Conservation (phyloP, 2,329 filamentous ascomycete species). For the Fusarium drepaniforme region DNA sequence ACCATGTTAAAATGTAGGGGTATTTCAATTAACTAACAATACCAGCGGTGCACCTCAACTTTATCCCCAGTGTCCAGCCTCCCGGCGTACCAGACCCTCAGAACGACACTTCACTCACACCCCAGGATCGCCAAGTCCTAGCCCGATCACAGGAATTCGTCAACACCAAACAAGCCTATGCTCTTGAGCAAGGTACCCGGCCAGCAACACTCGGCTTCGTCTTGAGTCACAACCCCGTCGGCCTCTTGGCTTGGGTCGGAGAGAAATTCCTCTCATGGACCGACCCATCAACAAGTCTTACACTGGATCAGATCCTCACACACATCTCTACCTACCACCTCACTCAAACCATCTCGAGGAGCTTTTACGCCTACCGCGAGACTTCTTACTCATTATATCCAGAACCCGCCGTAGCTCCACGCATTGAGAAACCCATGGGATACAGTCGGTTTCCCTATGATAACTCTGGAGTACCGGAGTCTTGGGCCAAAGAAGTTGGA, state of each 20-base stretch:
- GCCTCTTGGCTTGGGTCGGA: neutral
- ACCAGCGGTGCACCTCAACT: neutral
- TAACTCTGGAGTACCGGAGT: neutral
- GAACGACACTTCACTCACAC: neutral
- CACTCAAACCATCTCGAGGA: neutral
- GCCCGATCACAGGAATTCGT: neutral
- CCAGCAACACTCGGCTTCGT: neutral
- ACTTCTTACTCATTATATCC: neutral
- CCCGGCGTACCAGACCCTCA: neutral
- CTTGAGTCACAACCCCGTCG: neutral
- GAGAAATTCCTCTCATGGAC: neutral
- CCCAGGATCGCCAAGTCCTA: neutral
- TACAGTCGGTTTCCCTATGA: neutral
- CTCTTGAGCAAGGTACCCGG: neutral
- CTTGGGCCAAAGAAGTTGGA: neutral
- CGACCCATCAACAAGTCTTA: neutral
- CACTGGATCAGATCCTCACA: neutral
- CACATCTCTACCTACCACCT: neutral
- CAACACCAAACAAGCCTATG: neutral
- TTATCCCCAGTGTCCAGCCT: neutral
- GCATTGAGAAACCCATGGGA: neutral
- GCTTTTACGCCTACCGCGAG: neutral
- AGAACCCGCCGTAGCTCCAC: neutral
- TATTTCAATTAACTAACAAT: neutral
- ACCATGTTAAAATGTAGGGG: too few species aligned